Evolutionary conservation across 768 basidiomycete genomes (phyloP), one percentile per base, ranked within the genome.

Genomic region (Trametes gibbosa): DNA sequence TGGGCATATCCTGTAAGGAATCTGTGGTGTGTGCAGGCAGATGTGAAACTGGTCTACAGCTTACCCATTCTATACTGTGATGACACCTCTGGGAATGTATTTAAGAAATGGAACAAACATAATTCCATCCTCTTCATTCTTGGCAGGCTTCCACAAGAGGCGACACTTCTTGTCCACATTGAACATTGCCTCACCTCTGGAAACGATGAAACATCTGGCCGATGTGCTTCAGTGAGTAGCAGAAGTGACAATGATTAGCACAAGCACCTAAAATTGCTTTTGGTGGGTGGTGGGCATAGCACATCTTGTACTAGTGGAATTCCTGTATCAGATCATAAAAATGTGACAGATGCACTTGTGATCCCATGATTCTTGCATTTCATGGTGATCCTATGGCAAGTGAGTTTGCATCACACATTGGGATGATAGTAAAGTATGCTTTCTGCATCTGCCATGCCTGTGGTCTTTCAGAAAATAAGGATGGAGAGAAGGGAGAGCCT

Each of bases 41-140:
- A n/a, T n/a, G n/a, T n/a, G n/a, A n/a, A n/a, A n/a, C n/a, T n/a
- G n/a, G 45, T 25, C 2, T 46, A 46, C n/a, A 25, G 24, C 9
- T 25, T 46, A 1, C 45, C 45, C 5, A 48, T 79, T 0, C 35
- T 76, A 0, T 79, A 79, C 62, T 77, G 77, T 53, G 76, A 81
- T 50, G 76, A 79, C 52, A 77, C 75, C 0, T 79, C 76, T 0
- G 78, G 78, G 0, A 79, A 81, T 57, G 25, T 64, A 0, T 79
- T 75, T 1, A 81, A 80, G 61, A 77, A 77, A 59, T 80, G 77
- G 76, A 80, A 80, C 56, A 70, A 74, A 47, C 79, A 79, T 53
- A 77, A 79, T 55, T 70, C 63, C 4, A 73, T 75, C 42, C 68
- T 78, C 0, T 72, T 77, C 48, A 73, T 70, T 0, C 61, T 66